Conservation (phyloP, 164 flowering plant species). For the Nymphaea thermarum region DNA sequence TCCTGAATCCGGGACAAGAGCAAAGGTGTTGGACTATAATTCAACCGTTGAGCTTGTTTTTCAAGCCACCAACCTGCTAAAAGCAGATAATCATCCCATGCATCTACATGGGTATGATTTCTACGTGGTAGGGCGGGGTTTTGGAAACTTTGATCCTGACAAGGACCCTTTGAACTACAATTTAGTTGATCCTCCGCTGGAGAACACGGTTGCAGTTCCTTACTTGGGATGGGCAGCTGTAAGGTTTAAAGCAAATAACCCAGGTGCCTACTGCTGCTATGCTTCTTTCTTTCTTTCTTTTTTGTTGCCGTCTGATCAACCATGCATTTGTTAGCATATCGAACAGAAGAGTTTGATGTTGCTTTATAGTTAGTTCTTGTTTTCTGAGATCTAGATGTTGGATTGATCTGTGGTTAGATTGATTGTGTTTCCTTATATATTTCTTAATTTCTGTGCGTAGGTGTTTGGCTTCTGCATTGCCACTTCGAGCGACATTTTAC, state of each 20-base stretch:
- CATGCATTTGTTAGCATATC: neutral
- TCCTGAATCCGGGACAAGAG: conserved; percentile 13
- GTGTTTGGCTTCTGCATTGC: conserved; percentile 61
- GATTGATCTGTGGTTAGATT: neutral
- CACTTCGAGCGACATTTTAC: conserved; percentile 34
- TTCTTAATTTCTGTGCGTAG: conserved; percentile 11
- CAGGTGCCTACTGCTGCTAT: neutral
- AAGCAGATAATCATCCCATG: conserved; percentile 13
- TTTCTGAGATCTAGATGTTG: neutral
- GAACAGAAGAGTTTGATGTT: neutral
- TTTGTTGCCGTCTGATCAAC: neutral
- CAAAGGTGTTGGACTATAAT: conserved; percentile 6
- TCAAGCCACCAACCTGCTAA: conserved; percentile 11
- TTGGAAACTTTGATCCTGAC: conserved; percentile 18
- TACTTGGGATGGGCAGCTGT: conserved; percentile 29
- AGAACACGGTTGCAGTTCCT: conserved; percentile 18
- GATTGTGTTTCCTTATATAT: neutral
- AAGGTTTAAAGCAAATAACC: conserved; percentile 12
- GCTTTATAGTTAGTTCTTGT: neutral
- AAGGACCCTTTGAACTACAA: conserved; percentile 25
- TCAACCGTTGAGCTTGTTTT: conserved; percentile 13
- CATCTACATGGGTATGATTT: conserved; percentile 25
- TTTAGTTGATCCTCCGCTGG: conserved; percentile 23
- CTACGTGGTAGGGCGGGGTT: conserved; percentile 26
- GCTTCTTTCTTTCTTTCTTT: neutral